Evolutionary conservation across 257 asterid species (phyloP).

Genomic region (Salvia miltiorrhiza): DNA sequence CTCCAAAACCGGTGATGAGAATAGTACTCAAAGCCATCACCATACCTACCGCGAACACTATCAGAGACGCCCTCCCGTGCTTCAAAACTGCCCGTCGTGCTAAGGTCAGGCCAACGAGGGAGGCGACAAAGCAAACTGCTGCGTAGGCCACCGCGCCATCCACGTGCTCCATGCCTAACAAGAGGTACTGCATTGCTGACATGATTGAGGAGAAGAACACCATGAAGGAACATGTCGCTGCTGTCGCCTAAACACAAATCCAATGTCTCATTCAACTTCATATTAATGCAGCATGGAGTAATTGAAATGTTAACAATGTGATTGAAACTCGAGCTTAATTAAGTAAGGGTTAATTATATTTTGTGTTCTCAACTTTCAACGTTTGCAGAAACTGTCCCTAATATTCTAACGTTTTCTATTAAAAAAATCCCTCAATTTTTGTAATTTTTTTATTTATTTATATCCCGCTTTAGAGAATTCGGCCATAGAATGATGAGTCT

Average conservation of each 20-base stretch:
- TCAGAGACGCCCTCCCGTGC: constrained; percentile 78
- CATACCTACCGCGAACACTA: constrained; percentile 74
- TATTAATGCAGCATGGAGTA: no score
- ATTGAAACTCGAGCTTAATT: no score
- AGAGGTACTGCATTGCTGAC: constrained; percentile 74
- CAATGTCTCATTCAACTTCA: not conserved
- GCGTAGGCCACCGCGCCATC: constrained; percentile 49
- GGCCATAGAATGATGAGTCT: no score
- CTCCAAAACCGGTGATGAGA: constrained; percentile 74
- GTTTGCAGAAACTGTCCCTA: no score
- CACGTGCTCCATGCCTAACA: constrained; percentile 69
- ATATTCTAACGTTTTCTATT: no score
- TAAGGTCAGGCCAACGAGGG: constrained; percentile 50
- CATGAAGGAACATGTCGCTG: constrained; percentile 90
- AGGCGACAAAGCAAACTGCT: constrained; percentile 54
- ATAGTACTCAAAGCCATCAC: constrained; percentile 85
- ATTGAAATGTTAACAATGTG: not conserved
- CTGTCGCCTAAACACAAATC: constrained; percentile 52
- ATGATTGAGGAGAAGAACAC: constrained; percentile 88
- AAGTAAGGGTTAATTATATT: no score
- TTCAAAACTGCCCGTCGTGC: constrained; percentile 59
- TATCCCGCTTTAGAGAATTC: no score
- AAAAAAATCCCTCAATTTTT: no score
- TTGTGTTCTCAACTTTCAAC: no score
- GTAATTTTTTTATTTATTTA: no score